Base-by-base conservation (phyloP, 2,329 filamentous ascomycete genomes). In the Fusarium begoniae region DNA sequence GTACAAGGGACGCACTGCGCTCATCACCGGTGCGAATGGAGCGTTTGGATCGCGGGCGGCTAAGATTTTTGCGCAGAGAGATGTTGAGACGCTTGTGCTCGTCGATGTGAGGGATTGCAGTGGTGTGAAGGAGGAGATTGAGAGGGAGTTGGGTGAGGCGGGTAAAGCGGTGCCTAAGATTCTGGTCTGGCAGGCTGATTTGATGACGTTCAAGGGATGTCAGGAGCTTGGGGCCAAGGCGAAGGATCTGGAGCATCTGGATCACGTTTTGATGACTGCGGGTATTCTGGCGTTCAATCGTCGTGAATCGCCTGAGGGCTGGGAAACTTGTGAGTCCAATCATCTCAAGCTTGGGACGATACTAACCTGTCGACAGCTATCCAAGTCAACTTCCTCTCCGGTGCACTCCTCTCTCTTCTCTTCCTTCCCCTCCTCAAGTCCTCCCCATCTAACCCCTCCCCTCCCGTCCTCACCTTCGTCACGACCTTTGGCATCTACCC, bases 401-500 rank as follows among this genome's bases (percentile, higher is more conserved):
- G 76, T 12, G 81, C 82, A 1, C 79, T 83, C 28, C 72, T 82
- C 32, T 69, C 77, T 2, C 79, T 83, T 4, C 76, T 83, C 14
- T 64, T 83, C 18, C 71, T 83, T 3, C 82, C 82, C 0, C 47
- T 75, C 5, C 80, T 83, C 57, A 81, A 80, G 28, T 77, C 81
- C 12, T 82, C 81, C 10, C 75, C 80, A 2, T 51, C 68, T 17
- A 82, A 81, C 51, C 79, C 75, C 3, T 72, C 74, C 20, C 81
- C 82, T 26, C 82, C 82, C 20, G 81, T 83, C 6, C 69, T 83
- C 6, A 83, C 81, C 24, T 83, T 83, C 30, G 80, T 83, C 64
- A 83, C 82, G 3, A 79, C 80, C 37, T 83, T 83, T 60, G 81
- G 81, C 66, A 79, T 83, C 28, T 83, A 83, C 44, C 81, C 81